Evolutionary conservation across 2,329 filamentous ascomycete genomes (phyloP), one percentile per base, ranked within the genome.

Genomic region (Aspergillus calidoustus): DNA sequence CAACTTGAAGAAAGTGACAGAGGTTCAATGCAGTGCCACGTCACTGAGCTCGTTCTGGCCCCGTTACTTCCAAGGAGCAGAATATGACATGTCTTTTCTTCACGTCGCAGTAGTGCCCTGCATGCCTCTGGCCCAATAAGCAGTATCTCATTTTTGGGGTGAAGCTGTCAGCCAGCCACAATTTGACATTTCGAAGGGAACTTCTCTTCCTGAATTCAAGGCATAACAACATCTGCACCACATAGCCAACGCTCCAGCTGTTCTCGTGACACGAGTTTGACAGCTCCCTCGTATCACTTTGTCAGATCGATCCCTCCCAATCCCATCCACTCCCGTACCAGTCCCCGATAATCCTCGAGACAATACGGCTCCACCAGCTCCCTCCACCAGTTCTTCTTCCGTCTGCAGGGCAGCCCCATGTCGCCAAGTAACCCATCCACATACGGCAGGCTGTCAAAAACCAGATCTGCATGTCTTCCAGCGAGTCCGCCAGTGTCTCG

Each of bases 381-480:
- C n/a, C 61, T 56, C 55, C 68, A 65, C 30, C 64, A 59, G 25
- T 66, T 64, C 15, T 41, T 52, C 50, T 73, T 75, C 60, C 72
- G 64, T 64, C 46, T 66, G 19, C 78, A 79, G 30, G 81, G 77
- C 59, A 91, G 72, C 0, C 84, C 87, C 51, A 91, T 69, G 71
- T 92, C 89, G 6, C 77, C 76, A 61, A 89, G 72, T 69, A 92
- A 71, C 69, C 87, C 71, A 73, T 91, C 89, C 31, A 90, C 73
- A 68, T 91, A 92, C 9, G 88, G 88, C 62, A 92, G 71, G 0
- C 83, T 83, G 70, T 92, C 90, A 71, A 91, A 91, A 8, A 89
- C 55, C 5, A 62, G 51, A 59, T 51, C 55, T n/a, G 28, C 34
- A 17, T 55, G 46, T 11, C 13, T n/a, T 9, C 38, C 30, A 9